Percentiles rank a stretch among this genome's conserved stretches.
Conservation (phyloP, 768 basidiomycete genomes). For the Hericium coralloides region DNA sequence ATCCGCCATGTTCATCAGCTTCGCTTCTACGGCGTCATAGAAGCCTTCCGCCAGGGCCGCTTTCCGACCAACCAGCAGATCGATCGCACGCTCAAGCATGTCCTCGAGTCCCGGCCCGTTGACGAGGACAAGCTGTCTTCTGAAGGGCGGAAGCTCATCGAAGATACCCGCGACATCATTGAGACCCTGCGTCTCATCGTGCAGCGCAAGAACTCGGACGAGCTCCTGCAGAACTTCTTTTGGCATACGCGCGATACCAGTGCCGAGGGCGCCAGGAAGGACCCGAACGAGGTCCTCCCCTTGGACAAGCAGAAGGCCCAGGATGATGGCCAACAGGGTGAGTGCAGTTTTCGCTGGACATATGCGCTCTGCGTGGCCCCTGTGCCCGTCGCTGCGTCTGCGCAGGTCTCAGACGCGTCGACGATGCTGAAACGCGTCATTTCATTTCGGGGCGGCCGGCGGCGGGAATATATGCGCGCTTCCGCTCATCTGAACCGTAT, state of each 20-base stretch:
- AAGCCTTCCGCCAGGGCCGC: slow-evolving; percentile 73
- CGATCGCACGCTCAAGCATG: slow-evolving; percentile 60
- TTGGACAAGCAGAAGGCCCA: slow-evolving; percentile 45
- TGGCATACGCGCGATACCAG: slow-evolving; percentile 64
- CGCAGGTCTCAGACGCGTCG: not conserved
- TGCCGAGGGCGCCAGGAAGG: slow-evolving; percentile 32
- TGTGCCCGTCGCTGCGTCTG: not conserved
- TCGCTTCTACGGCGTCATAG: slow-evolving; percentile 69
- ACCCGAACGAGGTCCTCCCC: slow-evolving; percentile 32
- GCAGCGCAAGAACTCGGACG: slow-evolving; percentile 80
- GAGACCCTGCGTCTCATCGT: slow-evolving; percentile 65
- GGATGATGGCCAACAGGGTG: slow-evolving; percentile 58
- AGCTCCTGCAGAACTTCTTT: slow-evolving; percentile 86
- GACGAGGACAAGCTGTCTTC: slow-evolving; percentile 58
- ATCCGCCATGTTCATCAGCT: slow-evolving; percentile 31
- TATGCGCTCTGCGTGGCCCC: too few species aligned
- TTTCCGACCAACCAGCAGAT: slow-evolving; percentile 79
- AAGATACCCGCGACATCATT: slow-evolving; percentile 74
- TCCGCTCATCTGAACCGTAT: not conserved
- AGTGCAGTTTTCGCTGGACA: slow-evolving; percentile 10
- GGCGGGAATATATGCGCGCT: not conserved
- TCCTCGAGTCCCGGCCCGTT: slow-evolving; percentile 49
- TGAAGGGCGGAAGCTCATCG: slow-evolving; percentile 68
- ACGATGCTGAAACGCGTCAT: not conserved
- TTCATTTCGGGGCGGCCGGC: not conserved